These are phyloP conservation scores for Backusella tarrabulga DNA, from an alignment of 192 early-diverging fungal genomes.

Conservation along the genomic window DNA sequence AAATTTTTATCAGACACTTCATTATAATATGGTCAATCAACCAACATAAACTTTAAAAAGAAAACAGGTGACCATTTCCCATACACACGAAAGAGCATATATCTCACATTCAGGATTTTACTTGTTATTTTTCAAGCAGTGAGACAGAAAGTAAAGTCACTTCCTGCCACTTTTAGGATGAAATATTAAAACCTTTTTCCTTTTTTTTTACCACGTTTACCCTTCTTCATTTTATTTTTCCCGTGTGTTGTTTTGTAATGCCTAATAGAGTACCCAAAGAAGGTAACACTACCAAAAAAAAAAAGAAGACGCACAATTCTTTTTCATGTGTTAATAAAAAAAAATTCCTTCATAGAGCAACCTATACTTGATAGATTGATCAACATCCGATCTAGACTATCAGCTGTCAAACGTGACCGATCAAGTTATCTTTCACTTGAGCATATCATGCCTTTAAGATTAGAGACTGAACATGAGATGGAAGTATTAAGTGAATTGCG, in stretches of 20 bases:
- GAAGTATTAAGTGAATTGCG: constrained; percentile 35
- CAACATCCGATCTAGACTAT: constrained; percentile 63
- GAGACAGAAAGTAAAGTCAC: not conserved
- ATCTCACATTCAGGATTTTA: not conserved
- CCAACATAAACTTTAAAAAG: not conserved
- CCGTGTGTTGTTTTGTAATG: constrained; percentile 6
- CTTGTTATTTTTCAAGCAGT: not conserved
- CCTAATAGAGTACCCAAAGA: constrained; percentile 19
- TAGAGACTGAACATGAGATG: constrained; percentile 48
- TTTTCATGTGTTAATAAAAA: not conserved
- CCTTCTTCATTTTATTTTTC: not conserved
- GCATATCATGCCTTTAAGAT: constrained; percentile 59
- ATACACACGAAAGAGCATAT: no score
- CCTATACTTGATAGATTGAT: constrained; percentile 59
- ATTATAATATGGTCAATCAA: not conserved
- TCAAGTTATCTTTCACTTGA: constrained; percentile 60
- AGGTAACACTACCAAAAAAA: constrained; percentile 11
- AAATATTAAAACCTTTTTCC: not conserved
- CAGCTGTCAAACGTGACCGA: constrained; percentile 70
- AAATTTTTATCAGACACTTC: not conserved
- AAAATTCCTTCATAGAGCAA: constrained; percentile 40
- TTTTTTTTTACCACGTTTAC: not conserved
- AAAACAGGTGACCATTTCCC: no score
- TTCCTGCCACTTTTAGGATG: not conserved
- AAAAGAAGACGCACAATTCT: not conserved